phyloP scores from a whole-genome alignment of 129 eudicot species.

The Lactuca saligna region DNA sequence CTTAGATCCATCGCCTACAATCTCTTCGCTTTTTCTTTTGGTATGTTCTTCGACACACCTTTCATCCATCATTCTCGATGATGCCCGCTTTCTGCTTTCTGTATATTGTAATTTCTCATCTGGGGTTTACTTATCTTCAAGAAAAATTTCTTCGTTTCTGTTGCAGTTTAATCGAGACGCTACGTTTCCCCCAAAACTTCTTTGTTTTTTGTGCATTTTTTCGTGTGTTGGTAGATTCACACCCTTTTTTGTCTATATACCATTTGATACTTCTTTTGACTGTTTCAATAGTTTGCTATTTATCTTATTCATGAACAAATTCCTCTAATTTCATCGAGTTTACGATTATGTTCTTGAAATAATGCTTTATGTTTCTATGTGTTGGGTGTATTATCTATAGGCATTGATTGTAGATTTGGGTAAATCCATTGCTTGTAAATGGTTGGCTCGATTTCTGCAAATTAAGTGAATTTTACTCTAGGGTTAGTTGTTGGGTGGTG shows the following conservation, averaged over 20 bases:
- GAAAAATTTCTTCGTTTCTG: conserved; percentile 4
- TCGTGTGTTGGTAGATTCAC: conserved; percentile 7
- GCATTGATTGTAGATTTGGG: conserved; percentile 19
- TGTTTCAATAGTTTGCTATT: conserved; percentile 13
- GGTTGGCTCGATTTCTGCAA: conserved; percentile 2
- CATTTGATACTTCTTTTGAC: not conserved
- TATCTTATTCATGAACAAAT: conserved; percentile 2
- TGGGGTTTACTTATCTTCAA: conserved; percentile 7
- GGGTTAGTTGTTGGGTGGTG: conserved; percentile 31
- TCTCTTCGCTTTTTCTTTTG: conserved; percentile 2
- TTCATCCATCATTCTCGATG: not conserved
- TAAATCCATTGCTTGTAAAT: conserved; percentile 19
- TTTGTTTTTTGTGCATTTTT: conserved; percentile 5
- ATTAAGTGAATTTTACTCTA: conserved; percentile 17
- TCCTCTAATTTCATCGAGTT: not conserved
- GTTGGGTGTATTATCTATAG: conserved; percentile 10
- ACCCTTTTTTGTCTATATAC: not conserved
- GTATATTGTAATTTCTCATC: conserved; percentile 15
- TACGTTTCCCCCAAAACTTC: too few species aligned
- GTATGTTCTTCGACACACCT: conserved; percentile 15
- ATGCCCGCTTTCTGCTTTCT: not conserved
- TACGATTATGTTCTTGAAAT: conserved; percentile 20
- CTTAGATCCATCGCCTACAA: conserved; percentile 25
- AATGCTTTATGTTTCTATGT: conserved; percentile 12
- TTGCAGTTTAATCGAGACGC: not conserved